Conservation (phyloP, 2,329 filamentous ascomycete species). For the Zymoseptoria ardabiliae region DNA sequence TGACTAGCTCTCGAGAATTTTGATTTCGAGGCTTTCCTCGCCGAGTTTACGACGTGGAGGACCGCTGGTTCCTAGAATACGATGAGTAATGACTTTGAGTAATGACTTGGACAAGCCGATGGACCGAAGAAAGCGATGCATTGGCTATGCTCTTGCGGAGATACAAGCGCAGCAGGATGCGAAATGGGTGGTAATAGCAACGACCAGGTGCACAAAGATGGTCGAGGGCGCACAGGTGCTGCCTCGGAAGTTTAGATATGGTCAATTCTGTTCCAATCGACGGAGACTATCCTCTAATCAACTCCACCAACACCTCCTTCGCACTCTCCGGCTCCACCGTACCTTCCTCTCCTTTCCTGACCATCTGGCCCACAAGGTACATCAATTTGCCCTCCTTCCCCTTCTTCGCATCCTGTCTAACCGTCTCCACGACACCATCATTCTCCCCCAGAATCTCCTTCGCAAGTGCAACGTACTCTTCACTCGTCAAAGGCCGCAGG, state of each 20-base stretch:
- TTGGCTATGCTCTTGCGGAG: background rate
- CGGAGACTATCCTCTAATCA: background rate
- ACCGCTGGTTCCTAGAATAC: background rate
- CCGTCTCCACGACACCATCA: slow-evolving; percentile 51
- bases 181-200: background rate
- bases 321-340: slow-evolving; percentile 56
- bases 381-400: slow-evolving; percentile 58
- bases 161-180: background rate
- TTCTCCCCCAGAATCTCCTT: slow-evolving; percentile 47
- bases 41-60: background rate
- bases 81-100: background rate
- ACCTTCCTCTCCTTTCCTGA: slow-evolving; percentile 52
- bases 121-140: background rate
- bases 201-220: background rate
- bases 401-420: slow-evolving; percentile 53
- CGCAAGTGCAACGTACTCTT: slow-evolving; percentile 51
- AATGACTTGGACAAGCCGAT: background rate
- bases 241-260: background rate
- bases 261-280: background rate
- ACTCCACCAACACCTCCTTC: slow-evolving; percentile 42
- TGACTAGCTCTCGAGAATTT: background rate
- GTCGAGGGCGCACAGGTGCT: background rate
- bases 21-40: background rate
- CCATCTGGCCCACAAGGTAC: slow-evolving; percentile 64
- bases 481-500: slow-evolving; percentile 47